These are phyloP conservation scores for Endocalyx cinctus DNA, from an alignment of 2,329 filamentous ascomycete species.

Conservation along the genomic window DNA sequence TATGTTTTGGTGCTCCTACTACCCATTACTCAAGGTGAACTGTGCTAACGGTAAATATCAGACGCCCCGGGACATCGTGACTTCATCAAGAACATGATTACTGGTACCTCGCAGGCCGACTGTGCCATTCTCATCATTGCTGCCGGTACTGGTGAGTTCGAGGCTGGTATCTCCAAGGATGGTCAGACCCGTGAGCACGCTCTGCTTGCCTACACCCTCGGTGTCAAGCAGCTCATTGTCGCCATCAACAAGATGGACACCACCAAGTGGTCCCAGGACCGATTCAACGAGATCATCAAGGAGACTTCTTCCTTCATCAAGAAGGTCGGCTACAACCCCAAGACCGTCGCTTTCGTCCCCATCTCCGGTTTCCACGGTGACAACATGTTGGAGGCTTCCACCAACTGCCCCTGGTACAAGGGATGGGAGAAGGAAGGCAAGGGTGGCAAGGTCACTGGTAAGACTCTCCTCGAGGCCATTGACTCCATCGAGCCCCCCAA, in stretches of 20 bases:
- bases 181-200: slow-evolving; percentile 99
- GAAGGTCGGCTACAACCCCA: slow-evolving; percentile 99
- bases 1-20: slow-evolving; percentile 39
- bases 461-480: slow-evolving; percentile 99
- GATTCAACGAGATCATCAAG: slow-evolving; percentile 99
- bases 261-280: slow-evolving; percentile 93
- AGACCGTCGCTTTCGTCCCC: slow-evolving; percentile 95
- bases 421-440: slow-evolving; percentile 98
- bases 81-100: slow-evolving; percentile 99
- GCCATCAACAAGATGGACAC: slow-evolving; percentile 99
- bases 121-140: slow-evolving; percentile 99
- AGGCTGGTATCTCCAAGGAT: slow-evolving; percentile 99
- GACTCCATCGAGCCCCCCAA: slow-evolving; percentile 89
- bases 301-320: slow-evolving; percentile 99
- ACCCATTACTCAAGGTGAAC: not conserved
- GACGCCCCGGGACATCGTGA: slow-evolving; percentile 99
- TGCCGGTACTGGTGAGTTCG: slow-evolving; percentile 99
- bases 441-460: slow-evolving; percentile 78
- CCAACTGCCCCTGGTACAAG: slow-evolving; percentile 99
- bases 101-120: slow-evolving; percentile 99
- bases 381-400: slow-evolving; percentile 92
- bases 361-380: slow-evolving; percentile 99
- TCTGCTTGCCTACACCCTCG: slow-evolving; percentile 98
- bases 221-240: slow-evolving; percentile 99
- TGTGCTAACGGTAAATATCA: slow-evolving; percentile 33